phyloP scores from a whole-genome alignment of 495 filamentous ascomycete genomes.

The Paragyromitra xinjiangensis region DNA sequence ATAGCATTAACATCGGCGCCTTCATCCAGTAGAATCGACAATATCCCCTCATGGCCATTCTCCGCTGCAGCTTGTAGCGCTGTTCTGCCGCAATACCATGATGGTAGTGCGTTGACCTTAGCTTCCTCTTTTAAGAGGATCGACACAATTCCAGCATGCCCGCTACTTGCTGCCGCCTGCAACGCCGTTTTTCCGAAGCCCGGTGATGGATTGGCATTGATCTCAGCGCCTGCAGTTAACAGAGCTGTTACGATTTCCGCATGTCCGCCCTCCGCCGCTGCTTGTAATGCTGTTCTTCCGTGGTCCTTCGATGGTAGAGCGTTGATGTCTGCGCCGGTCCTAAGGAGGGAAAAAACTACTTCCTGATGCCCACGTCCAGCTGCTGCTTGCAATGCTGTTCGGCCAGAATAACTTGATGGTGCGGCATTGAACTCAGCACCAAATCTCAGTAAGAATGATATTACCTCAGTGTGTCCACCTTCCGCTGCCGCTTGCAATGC shows the following conservation, averaged over 20 bases:
- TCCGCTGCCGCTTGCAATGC: background rate
- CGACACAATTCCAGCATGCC: background rate
- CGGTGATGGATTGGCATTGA: background rate
- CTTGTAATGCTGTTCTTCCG: slow-evolving; percentile 2
- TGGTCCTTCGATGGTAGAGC: background rate
- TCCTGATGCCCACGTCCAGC: background rate
- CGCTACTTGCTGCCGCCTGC: slow-evolving; percentile 2
- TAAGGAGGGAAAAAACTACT: background rate
- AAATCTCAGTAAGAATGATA: background rate
- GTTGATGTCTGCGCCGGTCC: background rate
- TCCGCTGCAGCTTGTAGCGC: background rate
- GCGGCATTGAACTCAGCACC: background rate
- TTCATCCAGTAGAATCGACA: background rate
- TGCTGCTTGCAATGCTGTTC: background rate
- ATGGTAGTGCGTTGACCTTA: background rate
- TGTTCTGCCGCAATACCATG: background rate
- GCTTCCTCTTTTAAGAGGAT: background rate
- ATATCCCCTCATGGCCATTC: background rate
- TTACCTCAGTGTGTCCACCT: background rate
- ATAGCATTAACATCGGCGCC: background rate
- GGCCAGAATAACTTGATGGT: background rate
- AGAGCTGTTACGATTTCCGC: background rate
- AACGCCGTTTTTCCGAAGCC: background rate
- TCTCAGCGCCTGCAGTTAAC: background rate
- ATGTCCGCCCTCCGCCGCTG: too few relatives aligned